phyloP scores from a whole-genome alignment of 2,329 filamentous ascomycete genomes.

The Tothia fuscella region DNA sequence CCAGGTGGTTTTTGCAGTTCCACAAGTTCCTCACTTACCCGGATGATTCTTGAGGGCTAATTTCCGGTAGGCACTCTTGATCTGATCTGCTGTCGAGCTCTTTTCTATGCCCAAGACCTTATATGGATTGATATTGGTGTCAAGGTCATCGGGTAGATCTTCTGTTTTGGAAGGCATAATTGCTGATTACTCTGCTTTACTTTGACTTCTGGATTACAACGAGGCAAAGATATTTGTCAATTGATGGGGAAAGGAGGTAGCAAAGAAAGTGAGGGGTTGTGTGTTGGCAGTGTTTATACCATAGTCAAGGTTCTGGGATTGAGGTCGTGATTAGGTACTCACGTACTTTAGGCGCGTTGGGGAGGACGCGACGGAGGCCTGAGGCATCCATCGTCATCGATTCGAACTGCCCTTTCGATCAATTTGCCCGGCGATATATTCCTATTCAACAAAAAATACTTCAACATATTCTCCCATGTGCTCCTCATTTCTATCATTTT shows the following conservation, averaged over 20 bases:
- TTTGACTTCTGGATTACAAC: not conserved
- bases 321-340: not conserved
- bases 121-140: constrained; percentile 65
- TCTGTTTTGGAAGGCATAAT: constrained; percentile 23
- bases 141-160: constrained; percentile 45
- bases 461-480: not conserved
- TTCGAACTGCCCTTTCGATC: not conserved
- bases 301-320: not conserved
- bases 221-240: not conserved
- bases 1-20: constrained; percentile 10
- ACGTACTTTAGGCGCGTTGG: no score
- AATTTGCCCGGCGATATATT: not conserved
- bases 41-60: constrained; percentile 73
- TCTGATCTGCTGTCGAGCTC: constrained; percentile 60
- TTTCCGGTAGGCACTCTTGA: constrained; percentile 88
- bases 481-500: not conserved
- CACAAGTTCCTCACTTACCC: constrained; percentile 40
- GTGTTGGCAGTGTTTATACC: not conserved
- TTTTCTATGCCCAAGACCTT: constrained; percentile 61
- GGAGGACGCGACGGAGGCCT: not conserved
- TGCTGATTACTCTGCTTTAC: not conserved
- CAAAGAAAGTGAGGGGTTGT: not conserved
- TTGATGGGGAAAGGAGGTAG: not conserved
- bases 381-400: not conserved
- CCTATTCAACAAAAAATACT: not conserved